Evolutionary conservation across 192 early-diverging fungal species (phyloP), one percentile per base, ranked within the genome.

Genomic region (Coemansia sp.): DNA sequence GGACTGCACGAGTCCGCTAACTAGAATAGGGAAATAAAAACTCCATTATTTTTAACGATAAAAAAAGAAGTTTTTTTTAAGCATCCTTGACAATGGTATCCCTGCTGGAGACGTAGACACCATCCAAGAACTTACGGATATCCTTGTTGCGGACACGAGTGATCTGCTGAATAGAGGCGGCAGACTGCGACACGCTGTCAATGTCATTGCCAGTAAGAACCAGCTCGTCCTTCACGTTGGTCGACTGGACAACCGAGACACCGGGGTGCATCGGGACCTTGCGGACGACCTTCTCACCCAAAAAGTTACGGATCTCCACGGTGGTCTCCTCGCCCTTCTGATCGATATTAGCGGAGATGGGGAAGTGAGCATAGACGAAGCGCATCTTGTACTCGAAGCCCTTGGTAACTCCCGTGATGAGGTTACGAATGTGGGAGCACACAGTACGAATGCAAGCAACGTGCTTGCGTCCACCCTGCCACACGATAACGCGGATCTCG

Each of bases 41-140:
- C n/a, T 51, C 9, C 45, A 33, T 28, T 28, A 23, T 13, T 40
- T 23, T 31, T 43, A 20, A 23, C 42, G 20, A 63, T 24, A 43
- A 14, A 50, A 42, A 62, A 60, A 59, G 13, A 34, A 16, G 43
- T 61, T 57, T 63, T 31, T 36, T 63, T 31, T 36, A 45, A 9
- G 21, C 61, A 20, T 88, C 89, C 76, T 88, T 83, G 70, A 84
- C 88, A 78, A 91, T 62, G 66, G 66, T 79, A 35, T 77, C 85
- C 89, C 90, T 93, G 84, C 91, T 88, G 67, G 93, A 94, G 62
- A 96, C 90, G 89, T 94, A 96, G 89, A 96, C 89, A 92, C 94
- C 94, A 84, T 96, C 94, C 77, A 96, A 86, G 90, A 96, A 95
- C 89, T 99, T 99, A 88, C 96, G 93, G 89, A 99, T 99, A 96